Evolutionary conservation across 768 basidiomycete genomes (phyloP).

Genomic region (Phaeotremella fagi): DNA sequence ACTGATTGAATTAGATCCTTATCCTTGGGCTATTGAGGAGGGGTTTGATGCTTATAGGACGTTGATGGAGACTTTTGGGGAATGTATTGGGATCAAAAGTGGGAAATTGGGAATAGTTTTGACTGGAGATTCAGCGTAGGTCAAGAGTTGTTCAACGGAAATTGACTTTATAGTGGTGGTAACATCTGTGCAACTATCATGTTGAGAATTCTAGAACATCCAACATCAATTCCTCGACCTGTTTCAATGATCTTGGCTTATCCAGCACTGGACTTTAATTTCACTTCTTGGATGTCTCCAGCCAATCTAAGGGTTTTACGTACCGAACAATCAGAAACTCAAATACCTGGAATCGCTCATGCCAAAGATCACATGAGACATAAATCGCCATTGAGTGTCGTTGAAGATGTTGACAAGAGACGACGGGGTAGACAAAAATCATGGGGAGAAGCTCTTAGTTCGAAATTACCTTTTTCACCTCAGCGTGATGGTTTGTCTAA

Average conservation of each 20-base stretch:
- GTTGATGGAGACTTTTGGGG: constrained; percentile 72
- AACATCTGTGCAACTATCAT: constrained; percentile 79
- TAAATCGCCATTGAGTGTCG: constrained; percentile 85
- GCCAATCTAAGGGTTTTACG: constrained; percentile 75
- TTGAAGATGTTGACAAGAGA: constrained; percentile 60
- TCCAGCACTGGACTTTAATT: constrained; percentile 93
- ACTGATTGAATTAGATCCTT: constrained; percentile 65
- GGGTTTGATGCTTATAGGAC: constrained; percentile 83
- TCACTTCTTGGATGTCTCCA: constrained; percentile 79
- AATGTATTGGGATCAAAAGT: constrained; percentile 83
- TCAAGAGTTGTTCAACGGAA: constrained; percentile 23
- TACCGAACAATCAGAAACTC: constrained; percentile 78
- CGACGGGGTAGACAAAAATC: constrained; percentile 50
- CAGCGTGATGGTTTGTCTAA: constrained; percentile 12
- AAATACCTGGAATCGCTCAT: constrained; percentile 67
- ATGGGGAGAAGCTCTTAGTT: constrained; percentile 49
- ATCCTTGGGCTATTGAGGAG: constrained; percentile 93
- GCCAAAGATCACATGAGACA: constrained; percentile 86
- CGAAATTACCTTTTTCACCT: constrained; percentile 22
- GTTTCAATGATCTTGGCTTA: constrained; percentile 82
- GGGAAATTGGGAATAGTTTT: constrained; percentile 69
- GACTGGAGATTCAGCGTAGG: constrained; percentile 96
- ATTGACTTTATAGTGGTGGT: constrained; percentile 66
- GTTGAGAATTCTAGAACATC: constrained; percentile 72
- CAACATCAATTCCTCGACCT: constrained; percentile 62